These are phyloP conservation scores for Santalum album DNA, from an alignment of 164 flowering plant genomes.

Conservation along the genomic window DNA sequence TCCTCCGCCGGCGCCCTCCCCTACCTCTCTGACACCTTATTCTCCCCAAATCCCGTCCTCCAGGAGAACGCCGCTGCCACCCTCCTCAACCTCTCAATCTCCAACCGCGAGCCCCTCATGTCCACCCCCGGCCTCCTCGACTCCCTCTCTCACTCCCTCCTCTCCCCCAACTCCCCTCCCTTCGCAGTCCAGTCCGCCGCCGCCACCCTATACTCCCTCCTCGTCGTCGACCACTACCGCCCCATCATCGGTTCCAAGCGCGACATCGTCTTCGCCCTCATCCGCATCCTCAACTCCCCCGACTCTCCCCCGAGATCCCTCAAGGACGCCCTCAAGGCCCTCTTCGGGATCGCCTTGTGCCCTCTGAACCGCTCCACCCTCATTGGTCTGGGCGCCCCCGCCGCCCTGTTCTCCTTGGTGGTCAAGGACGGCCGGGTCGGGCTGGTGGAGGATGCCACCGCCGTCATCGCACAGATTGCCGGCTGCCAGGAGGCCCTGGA, in stretches of 20 bases:
- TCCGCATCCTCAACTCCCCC: constrained; percentile 35
- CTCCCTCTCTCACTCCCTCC: constrained; percentile 66
- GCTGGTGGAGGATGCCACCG: constrained; percentile 78
- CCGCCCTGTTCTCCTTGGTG: constrained; percentile 45
- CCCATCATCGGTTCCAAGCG: constrained; percentile 74
- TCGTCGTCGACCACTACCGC: constrained; percentile 48
- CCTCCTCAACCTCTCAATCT: constrained; percentile 78
- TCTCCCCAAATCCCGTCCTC: constrained; percentile 26
- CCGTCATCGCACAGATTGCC: constrained; percentile 90
- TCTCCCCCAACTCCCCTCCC: constrained; percentile 31
- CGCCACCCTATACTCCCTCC: constrained; percentile 66
- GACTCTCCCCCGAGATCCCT: constrained; percentile 45
- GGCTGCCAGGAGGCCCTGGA: constrained; percentile 70
- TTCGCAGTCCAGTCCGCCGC: constrained; percentile 59
- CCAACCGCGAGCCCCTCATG: constrained; percentile 46
- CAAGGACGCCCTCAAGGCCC: constrained; percentile 75
- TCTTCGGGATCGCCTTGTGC: constrained; percentile 61
- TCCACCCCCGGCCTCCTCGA: constrained; percentile 78
- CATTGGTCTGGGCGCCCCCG: constrained; percentile 57
- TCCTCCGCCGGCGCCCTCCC: constrained; percentile 54
- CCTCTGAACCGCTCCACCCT: constrained; percentile 46
- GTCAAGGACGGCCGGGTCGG: constrained; percentile 55
- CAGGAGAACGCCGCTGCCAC: constrained; percentile 89
- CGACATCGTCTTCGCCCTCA: constrained; percentile 57
- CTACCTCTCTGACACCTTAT: constrained; percentile 40